A percentile compares a stretch with the other conserved stretches of the same genome.
phyloP scores from a whole-genome alignment of 1,139 yeast genomes.

The Yamadazyma atmosphaerica region DNA sequence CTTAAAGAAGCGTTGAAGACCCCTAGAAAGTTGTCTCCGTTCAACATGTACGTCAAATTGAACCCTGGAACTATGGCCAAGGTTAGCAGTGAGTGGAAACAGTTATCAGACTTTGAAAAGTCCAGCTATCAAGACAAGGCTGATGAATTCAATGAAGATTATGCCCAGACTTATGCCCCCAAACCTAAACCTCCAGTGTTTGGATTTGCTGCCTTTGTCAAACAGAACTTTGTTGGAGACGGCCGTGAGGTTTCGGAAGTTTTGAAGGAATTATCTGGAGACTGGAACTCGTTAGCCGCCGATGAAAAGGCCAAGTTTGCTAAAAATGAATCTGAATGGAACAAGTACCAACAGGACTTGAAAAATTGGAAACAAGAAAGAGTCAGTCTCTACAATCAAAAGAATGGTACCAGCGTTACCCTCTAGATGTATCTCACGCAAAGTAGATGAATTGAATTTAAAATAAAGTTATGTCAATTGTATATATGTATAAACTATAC shows the following conservation, averaged over 20 bases:
- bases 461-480: neutral
- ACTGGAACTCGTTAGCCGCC: slow-evolving; percentile 32
- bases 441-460: neutral
- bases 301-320: slow-evolving; percentile 31
- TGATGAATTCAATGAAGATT: slow-evolving; percentile 28
- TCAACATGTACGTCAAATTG: slow-evolving; percentile 28
- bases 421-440: slow-evolving; percentile 4
- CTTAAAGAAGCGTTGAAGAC: slow-evolving; percentile 28
- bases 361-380: slow-evolving; percentile 27
- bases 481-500: slow-evolving; percentile 1
- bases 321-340: slow-evolving; percentile 20
- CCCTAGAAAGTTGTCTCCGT: slow-evolving; percentile 27
- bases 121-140: slow-evolving; percentile 24
- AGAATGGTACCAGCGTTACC: slow-evolving; percentile 9
- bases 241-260: slow-evolving; percentile 24
- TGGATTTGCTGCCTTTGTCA: slow-evolving; percentile 33
- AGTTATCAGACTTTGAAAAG: slow-evolving; percentile 26
- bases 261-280: slow-evolving; percentile 25
- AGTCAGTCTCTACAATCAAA: slow-evolving; percentile 13
- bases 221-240: slow-evolving; percentile 26
- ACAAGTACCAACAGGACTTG: slow-evolving; percentile 20
- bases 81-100: slow-evolving; percentile 10
- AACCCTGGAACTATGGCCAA: slow-evolving; percentile 11
- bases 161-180: slow-evolving; percentile 27
- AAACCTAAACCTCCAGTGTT: slow-evolving; percentile 36